These are phyloP conservation scores for Helminthosporium solani DNA, from an alignment of 2,329 filamentous ascomycete genomes.

Conservation along the genomic window DNA sequence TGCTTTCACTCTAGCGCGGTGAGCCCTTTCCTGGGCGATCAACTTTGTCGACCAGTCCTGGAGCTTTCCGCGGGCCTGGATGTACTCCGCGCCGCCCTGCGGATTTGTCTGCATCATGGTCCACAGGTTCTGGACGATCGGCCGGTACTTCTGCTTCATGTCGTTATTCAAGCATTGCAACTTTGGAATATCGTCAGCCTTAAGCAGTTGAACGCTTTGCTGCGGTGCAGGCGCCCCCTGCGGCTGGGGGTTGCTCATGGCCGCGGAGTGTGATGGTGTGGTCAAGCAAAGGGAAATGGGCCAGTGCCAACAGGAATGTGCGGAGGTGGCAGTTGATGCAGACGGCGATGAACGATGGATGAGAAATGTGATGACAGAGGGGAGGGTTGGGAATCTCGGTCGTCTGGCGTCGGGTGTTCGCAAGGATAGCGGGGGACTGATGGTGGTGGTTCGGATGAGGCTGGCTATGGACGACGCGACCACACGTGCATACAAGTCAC, in stretches of 20 bases:
- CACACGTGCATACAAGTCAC: too few species aligned
- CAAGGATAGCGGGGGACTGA: too few species aligned
- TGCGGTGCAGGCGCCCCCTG: slow-evolving; percentile 26
- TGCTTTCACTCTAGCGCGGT: slow-evolving; percentile 43
- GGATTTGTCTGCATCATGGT: slow-evolving; percentile 52
- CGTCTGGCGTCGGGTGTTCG: too few species aligned
- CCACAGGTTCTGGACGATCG: slow-evolving; percentile 57
- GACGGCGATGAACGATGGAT: not conserved
- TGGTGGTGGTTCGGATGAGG: not conserved
- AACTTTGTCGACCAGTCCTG: slow-evolving; percentile 53
- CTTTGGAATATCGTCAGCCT: slow-evolving; percentile 38
- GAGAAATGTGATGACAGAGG: not conserved
- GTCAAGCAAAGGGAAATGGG: not conserved
- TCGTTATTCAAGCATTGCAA: slow-evolving; percentile 49
- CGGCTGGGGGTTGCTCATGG: slow-evolving; percentile 39
- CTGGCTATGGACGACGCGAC: not conserved
- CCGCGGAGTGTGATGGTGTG: slow-evolving; percentile 13
- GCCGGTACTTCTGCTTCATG: slow-evolving; percentile 58
- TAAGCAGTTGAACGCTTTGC: slow-evolving; percentile 27
- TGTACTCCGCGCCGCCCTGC: slow-evolving; percentile 52
- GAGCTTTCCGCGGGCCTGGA: slow-evolving; percentile 53
- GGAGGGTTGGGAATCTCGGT: too few species aligned
- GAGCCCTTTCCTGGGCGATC: slow-evolving; percentile 50
- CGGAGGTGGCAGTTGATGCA: not conserved
- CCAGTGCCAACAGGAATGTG: not conserved